Base-by-base conservation (phyloP, 306 rosid species). In the Gastrolobium villosum region DNA sequence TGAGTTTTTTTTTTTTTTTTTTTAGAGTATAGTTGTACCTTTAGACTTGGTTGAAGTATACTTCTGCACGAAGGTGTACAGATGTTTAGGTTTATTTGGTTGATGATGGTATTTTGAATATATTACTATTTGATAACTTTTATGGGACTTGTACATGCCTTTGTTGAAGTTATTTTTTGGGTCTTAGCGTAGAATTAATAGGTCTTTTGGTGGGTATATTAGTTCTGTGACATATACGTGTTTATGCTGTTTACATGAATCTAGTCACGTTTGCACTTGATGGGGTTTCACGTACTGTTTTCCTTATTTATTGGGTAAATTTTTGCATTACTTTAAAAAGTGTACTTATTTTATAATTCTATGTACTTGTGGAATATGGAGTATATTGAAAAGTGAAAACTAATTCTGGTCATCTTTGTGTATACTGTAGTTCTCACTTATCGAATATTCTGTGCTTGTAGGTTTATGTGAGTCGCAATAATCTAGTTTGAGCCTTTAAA, bases 361-460 rank as follows among this genome's bases (percentile, higher is more conserved):
- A 28, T 52, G 75, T 55, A 20, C 73, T 56, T 68, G 3, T 7
- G 63, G 14, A 34, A 39, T 54, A 5, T 7, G 63, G 14, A 34
- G 46, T 45, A 40, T 73, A 14, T 67, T 67, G 62, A 34, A n/a
- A n/a, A n/a, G n/a, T n/a, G n/a, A n/a, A 50, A 70, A 39, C 50
- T 49, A 14, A 10, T 72, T 72, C 46, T 72, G 69, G 49, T 49
- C 46, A 68, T 70, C 55, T 46, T 53, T 71, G 72, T 80, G 80
- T 80, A 50, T 20, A 68, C 67, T 81, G 74, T 80, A 68, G 54
- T 70, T 75, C 54, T 80, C 71, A 44, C 76, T 75, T 30, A 70
- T 52, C 7, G n/a, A 65, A 37, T 57, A 53, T 75, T 45, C 31
- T 74, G n/a, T 57, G 5, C 75, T 39, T 36, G 44, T 61, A 61